Evolutionary conservation across 164 flowering plant genomes (phyloP).

Genomic region (Echeveria elegans): DNA sequence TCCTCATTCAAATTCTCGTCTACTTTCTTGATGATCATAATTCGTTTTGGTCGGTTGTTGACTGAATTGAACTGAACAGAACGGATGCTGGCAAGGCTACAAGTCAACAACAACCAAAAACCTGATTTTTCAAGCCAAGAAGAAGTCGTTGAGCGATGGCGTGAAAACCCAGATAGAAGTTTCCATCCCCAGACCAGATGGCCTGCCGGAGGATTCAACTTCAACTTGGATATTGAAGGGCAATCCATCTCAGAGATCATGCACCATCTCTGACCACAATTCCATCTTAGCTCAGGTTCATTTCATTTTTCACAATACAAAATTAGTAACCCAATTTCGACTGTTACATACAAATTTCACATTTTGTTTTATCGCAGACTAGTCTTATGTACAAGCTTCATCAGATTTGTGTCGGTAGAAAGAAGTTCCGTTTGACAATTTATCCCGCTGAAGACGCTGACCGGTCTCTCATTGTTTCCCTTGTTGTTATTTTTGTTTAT

Average conservation of each 20-base stretch:
- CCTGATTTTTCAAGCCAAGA: conserved; percentile 34
- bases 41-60: background rate
- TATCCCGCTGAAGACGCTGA: conserved; percentile 46
- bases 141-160: conserved; percentile 17
- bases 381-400: conserved; percentile 73
- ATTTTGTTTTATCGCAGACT: conserved; percentile 34
- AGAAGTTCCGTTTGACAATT: conserved; percentile 54
- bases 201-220: conserved; percentile 6
- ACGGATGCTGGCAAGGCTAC: conserved; percentile 45
- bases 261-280: conserved; percentile 50
- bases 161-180: conserved; percentile 41
- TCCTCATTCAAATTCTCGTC: background rate
- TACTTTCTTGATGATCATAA: background rate
- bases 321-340: background rate
- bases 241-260: conserved; percentile 48
- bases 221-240: conserved; percentile 37
- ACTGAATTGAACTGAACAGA: conserved; percentile 18
- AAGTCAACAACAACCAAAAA: conserved; percentile 25
- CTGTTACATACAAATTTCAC: background rate
- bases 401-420: conserved; percentile 41
- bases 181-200: conserved; percentile 22
- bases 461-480: conserved; percentile 34
- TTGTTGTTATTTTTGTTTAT: no score
- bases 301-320: conserved; percentile 11
- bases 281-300: conserved; percentile 70